Base-by-base conservation (phyloP, 768 basidiomycete genomes). In the Arthromyces matolae region DNA sequence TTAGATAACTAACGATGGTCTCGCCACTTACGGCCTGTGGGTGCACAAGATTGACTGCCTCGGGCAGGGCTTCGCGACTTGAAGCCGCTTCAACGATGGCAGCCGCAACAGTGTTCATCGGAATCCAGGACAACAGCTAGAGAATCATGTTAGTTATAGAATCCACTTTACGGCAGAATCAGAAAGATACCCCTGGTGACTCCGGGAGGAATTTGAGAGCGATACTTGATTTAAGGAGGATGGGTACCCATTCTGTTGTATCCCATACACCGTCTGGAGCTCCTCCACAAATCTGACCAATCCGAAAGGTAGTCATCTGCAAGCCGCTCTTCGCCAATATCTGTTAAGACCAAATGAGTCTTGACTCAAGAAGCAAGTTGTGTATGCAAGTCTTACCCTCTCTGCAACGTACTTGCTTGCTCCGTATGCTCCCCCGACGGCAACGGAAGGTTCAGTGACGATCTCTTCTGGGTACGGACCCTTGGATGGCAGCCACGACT, bases 241-340 rank as follows among this genome's bases (percentile, higher is more conserved):
- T 62, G 6, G 77, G 74, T 23, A 76, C 54, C 77, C 76, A 79
- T 34, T 77, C 73, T 0, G 62, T 66, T 4, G 64, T 60, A 2
- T 64, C 64, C 76, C 76, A 78, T 0, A 66, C 64, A 13, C 75
- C 75, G 8, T 61, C 60, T 1, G 56, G 57, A 0, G 40, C 49
- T n/a, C 71, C 71, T 20, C 76, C 76, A 25, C 60, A 62, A 4
- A 77, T 59, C 47, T 79, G 77, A 1, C 76, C 78, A 5, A 76
- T 65, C 4, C 78, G 63, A 19, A 77, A 57, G 1, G 67, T 64
- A 0, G 66, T 64, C 1, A 60, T 61, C 4, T 62, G 60, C 5
- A 76, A 48, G 2, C 69, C 63, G 7, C 71, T 72, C 33, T 61
- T 60, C 8, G 10, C 22, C 12, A 44, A n/a, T 13, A 44, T 34